phyloP scores from a whole-genome alignment of 2,329 filamentous ascomycete genomes.

The Pyrenophora tritici-repentis region DNA sequence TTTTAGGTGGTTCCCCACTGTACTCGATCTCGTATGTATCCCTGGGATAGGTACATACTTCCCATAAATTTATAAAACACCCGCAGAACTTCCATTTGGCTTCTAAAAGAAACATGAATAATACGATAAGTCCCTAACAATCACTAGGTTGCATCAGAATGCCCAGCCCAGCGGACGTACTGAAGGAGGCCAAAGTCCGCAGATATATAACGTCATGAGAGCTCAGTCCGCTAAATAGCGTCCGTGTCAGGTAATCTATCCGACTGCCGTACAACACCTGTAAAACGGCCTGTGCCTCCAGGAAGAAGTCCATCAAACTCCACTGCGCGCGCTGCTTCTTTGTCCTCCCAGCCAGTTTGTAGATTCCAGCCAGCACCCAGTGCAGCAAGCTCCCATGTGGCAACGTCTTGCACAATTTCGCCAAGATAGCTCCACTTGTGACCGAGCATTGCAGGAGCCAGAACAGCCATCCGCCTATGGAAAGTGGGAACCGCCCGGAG shows the following conservation, averaged over 20 bases:
- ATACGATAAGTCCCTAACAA: too few species aligned
- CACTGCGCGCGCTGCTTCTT: constrained; percentile 42
- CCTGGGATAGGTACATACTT: too few species aligned
- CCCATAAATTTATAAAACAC: too few species aligned
- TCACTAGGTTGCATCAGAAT: too few species aligned
- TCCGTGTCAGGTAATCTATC: constrained; percentile 20
- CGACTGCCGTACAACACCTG: constrained; percentile 30
- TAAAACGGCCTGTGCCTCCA: constrained; percentile 52
- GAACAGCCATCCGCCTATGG: constrained; percentile 37
- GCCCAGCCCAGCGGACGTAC: too few species aligned
- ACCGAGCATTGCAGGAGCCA: constrained; percentile 47
- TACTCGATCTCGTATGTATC: too few species aligned
- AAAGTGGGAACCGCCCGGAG: constrained; percentile 25
- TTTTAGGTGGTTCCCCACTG: too few species aligned
- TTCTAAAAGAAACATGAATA: too few species aligned
- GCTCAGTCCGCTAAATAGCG: too few species aligned
- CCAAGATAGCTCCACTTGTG: constrained; percentile 45
- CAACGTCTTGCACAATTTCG: constrained; percentile 48
- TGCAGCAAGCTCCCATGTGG: constrained; percentile 37
- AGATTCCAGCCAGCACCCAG: constrained; percentile 42
- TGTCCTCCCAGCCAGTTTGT: constrained; percentile 39
- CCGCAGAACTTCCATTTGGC: too few species aligned
- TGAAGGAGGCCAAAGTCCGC: too few species aligned
- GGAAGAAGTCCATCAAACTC: constrained; percentile 49
- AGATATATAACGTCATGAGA: too few species aligned